phyloP scores from a whole-genome alignment of 805 yeast species.

The Lachancea lanzarotensis region DNA sequence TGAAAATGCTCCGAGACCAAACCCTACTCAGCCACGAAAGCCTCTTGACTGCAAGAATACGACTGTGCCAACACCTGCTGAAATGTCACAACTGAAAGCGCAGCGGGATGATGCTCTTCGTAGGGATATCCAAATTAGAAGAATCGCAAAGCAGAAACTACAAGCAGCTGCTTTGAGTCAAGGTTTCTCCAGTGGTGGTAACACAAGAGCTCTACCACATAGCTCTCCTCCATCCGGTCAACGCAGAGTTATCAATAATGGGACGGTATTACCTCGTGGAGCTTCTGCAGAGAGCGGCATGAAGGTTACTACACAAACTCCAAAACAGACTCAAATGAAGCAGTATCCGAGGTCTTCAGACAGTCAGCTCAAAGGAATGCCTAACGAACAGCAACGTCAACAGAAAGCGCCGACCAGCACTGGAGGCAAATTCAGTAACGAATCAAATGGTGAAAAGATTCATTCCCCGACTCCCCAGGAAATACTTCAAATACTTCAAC shows the following conservation, averaged over 20 bases:
- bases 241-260: constrained; percentile 11
- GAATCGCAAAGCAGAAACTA: constrained; percentile 27
- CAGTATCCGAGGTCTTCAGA: constrained; percentile 30
- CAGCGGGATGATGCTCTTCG: constrained; percentile 84
- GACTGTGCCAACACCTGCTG: constrained; percentile 74
- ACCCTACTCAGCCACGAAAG: constrained; percentile 38
- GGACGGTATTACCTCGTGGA: constrained; percentile 7
- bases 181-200: constrained; percentile 10
- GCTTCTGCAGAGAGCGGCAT: constrained; percentile 3
- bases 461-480: constrained; percentile 32
- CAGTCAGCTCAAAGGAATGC: constrained; percentile 21
- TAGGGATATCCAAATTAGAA: constrained; percentile 42
- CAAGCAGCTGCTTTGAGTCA: constrained; percentile 24
- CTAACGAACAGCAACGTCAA: constrained; percentile 22
- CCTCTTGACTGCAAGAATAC: constrained; percentile 37
- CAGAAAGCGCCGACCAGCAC: constrained; percentile 8
- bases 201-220: constrained; percentile 10
- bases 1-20: constrained; percentile 65
- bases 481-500: constrained; percentile 30
- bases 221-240: constrained; percentile 14
- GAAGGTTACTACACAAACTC: constrained; percentile 10
- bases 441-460: constrained; percentile 13
- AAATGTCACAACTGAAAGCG: constrained; percentile 70
- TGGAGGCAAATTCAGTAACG: constrained; percentile 2
- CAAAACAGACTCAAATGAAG: constrained; percentile 11